Base-by-base conservation (phyloP, 768 basidiomycete species). In the Polyporus arcularius region DNA sequence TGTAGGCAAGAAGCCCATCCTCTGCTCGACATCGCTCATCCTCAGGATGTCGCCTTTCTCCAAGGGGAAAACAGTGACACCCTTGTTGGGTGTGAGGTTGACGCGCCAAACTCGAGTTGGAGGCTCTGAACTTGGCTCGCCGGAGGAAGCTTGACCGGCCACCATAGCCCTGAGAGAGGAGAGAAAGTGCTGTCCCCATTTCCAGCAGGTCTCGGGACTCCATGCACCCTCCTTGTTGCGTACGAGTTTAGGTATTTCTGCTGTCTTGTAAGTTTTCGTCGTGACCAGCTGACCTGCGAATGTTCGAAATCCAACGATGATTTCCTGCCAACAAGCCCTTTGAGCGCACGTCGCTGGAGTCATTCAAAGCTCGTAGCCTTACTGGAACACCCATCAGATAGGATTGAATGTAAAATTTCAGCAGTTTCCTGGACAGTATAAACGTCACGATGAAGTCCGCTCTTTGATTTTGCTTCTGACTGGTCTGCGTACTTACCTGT, bases 341-440 rank as follows among this genome's bases (percentile, higher is more conserved):
- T 32, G 30, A 32, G 15, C 35, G 16, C 6, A 40, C n/a, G 35
- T 35, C 35, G 11, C 3, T 26, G 11, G 3, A 35, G 35, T 35
- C 35, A 35, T 6, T 35, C 1, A 1, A 10, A n/a, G 41, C 21
- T 38, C 35, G 6, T 9, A 12, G 32, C 72, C 86, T 67, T 71
- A 89, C 89, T 30, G 92, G 94, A 21, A 95, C 92, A 53, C 93
- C 94, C 59, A 95, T 83, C 31, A 95, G 82, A 72, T 92, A 94
- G 1, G 92, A 94, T 69, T 95, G 93, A 60, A 93, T 85, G 78
- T 94, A 94, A 72, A 92, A 92, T 67, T 92, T 94, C 58, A 95
- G 82, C n/a, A 95, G 76, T 71, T 95, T 95, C 72, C 90, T 93
- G 70, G 0, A 10, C 49, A 18, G 31, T 51, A 61, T 26, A 35